Conservation (phyloP, 1,139 yeast species). For the Taiozyma sp. region DNA sequence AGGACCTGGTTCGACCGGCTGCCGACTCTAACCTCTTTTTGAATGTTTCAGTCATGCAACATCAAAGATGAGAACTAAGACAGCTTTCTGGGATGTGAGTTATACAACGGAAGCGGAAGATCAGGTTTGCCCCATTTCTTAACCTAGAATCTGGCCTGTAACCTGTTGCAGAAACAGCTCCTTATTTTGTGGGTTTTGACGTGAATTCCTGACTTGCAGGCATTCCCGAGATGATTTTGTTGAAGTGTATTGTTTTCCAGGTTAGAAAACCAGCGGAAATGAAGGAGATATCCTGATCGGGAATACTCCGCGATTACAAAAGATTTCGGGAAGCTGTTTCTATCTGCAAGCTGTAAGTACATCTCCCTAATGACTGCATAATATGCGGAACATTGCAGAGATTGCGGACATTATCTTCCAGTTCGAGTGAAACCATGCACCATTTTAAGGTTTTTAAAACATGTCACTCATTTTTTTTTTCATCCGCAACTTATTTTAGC, state of each 20-base stretch:
- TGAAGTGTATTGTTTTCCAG: background rate
- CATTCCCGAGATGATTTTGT: background rate
- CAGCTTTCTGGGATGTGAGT: too few relatives aligned
- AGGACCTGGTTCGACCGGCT: too few relatives aligned
- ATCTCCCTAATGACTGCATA: background rate
- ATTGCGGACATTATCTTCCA: slow-evolving; percentile 5
- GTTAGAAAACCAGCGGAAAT: background rate
- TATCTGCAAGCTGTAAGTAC: background rate
- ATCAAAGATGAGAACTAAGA: too few relatives aligned
- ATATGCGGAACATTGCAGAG: background rate
- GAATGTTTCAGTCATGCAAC: too few relatives aligned
- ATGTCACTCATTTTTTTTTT: background rate
- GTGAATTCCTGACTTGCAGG: background rate
- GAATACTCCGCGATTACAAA: background rate
- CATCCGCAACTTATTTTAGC: background rate
- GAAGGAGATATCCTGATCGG: background rate
- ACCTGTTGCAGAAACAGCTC: background rate
- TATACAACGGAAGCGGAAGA: too few relatives aligned
- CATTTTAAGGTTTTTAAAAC: background rate
- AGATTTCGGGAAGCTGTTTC: background rate
- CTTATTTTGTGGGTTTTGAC: background rate
- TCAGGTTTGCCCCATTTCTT: too few relatives aligned
- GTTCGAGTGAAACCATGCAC: background rate
- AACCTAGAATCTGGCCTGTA: too few relatives aligned
- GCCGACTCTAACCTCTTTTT: too few relatives aligned